Evolutionary conservation across 768 basidiomycete species (phyloP), one percentile per base, ranked within the genome.

Genomic region (Suillus brevipes): DNA sequence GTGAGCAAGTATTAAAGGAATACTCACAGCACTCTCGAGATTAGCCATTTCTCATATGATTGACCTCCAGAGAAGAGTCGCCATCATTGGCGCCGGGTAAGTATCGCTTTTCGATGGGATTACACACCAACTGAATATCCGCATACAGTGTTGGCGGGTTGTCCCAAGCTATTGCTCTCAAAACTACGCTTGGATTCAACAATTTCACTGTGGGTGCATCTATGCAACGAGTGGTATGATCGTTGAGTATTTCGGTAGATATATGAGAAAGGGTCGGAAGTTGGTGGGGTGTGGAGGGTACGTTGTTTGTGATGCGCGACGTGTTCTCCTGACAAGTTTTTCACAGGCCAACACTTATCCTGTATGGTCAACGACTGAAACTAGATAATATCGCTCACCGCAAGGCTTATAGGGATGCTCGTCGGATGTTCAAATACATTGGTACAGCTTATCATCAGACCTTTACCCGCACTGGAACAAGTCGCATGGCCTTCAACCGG

Each of bases 211-310:
- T 81, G 67, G 47, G 78, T 62, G 56, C 9, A 25, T 38, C 25
- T 9, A 58, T 38, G 1, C 28, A 18, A 34, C 28, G 61, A 28
- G 10, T 10, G 14, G 42, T 12, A 34, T 49, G 45, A 18, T 62
- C 25, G 14, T 34, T 13, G 28, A 52, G 18, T 34, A 20, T 34
- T 23, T 6, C 28, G 13, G 57, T 66, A 85, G 85, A 81, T 85
- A 23, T 82, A 78, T 38, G 84, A 85, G 67, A 81, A 82, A 62
- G 79, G 70, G 6, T 58, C 60, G 4, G 79, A 80, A 43, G 77
- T 85, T 20, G 85, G 85, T 12, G 84, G 84, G 43, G 83, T 83
- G 37, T 85, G 85, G 84, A 76, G 83, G 65, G 84, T 85, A 63
- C 66, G 83, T 75, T 38, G 12, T 59, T 31, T n/a, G 23, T 16